A percentile compares a stretch with the other conserved stretches of the same genome.
phyloP scores from a whole-genome alignment of 2,329 filamentous ascomycete species.

The Didymella glomerata region DNA sequence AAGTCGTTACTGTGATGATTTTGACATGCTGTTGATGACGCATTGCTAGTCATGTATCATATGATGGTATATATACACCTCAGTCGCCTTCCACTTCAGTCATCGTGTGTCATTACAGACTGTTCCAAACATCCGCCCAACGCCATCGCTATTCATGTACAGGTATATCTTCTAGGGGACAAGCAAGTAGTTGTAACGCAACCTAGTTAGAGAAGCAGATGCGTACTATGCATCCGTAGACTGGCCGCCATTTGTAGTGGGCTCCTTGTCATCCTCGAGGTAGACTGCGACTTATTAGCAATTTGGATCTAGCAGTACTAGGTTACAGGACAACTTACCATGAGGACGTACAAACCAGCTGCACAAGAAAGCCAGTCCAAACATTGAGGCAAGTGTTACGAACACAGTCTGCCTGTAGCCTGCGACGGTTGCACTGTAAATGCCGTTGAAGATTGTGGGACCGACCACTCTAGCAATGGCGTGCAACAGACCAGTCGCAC shows the following conservation, averaged over 20 bases:
- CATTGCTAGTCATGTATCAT: not conserved
- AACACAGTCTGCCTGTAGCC: constrained; percentile 85
- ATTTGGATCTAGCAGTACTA: too few relatives aligned
- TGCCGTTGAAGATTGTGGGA: constrained; percentile 82
- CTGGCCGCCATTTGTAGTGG: not conserved
- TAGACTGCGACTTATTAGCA: constrained; percentile 9
- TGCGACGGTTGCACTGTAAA: constrained; percentile 83
- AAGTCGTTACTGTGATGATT: too few relatives aligned
- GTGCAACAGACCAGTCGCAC: constrained; percentile 86
- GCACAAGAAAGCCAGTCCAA: constrained; percentile 70
- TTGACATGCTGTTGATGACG: not conserved
- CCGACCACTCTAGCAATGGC: constrained; percentile 80
- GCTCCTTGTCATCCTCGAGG: constrained; percentile 15
- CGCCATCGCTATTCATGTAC: constrained; percentile 5
- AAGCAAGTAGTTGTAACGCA: not conserved
- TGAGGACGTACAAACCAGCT: constrained; percentile 77
- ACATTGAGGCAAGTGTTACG: constrained; percentile 73
- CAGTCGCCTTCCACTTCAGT: not conserved
- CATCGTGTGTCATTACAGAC: not conserved
- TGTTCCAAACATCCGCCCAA: not conserved
- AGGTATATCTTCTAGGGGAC: not conserved
- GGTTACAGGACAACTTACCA: constrained; percentile 62
- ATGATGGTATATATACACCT: not conserved
- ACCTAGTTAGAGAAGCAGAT: not conserved
- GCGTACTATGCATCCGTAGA: constrained; percentile 8